phyloP scores from a whole-genome alignment of 495 filamentous ascomycete genomes.

The Neurospora sp. region DNA sequence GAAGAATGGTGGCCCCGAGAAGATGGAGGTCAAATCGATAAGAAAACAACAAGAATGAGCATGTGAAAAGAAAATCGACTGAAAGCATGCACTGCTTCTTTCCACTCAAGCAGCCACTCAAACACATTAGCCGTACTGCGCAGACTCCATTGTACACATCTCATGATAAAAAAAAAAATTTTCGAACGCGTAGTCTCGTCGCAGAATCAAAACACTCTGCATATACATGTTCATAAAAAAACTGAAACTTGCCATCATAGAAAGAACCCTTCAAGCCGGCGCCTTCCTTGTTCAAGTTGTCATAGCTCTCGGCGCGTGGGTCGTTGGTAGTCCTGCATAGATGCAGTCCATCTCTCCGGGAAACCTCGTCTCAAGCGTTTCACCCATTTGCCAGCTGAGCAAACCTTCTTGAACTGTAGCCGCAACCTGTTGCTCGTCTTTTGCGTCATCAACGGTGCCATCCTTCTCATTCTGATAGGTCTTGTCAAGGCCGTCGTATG shows the following conservation, averaged over 20 bases:
- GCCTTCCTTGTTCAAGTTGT: background rate
- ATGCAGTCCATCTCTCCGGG: conserved; percentile 20
- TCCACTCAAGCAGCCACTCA: background rate
- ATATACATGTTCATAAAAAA: background rate
- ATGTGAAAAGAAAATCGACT: background rate
- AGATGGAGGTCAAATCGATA: background rate
- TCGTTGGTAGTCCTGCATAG: conserved; percentile 4
- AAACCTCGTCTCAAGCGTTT: conserved; percentile 14
- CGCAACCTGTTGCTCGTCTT: background rate
- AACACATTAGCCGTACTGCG: background rate
- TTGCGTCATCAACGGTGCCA: background rate
- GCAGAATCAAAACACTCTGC: background rate
- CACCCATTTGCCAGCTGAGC: conserved; percentile 16
- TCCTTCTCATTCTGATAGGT: background rate
- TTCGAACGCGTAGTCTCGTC: background rate
- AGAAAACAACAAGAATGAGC: background rate
- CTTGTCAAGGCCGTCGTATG: background rate
- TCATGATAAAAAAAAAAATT: background rate
- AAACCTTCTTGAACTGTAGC: background rate
- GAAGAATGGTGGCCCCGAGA: background rate
- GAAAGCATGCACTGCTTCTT: background rate
- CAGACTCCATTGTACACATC: background rate
- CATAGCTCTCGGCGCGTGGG: background rate
- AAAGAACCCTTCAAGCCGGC: background rate
- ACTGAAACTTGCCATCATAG: background rate